A percentile compares a stretch with the other conserved stretches of the same genome.
Evolutionary conservation across 2,329 filamentous ascomycete genomes (phyloP).

Genomic region (Sporothrix humicola): DNA sequence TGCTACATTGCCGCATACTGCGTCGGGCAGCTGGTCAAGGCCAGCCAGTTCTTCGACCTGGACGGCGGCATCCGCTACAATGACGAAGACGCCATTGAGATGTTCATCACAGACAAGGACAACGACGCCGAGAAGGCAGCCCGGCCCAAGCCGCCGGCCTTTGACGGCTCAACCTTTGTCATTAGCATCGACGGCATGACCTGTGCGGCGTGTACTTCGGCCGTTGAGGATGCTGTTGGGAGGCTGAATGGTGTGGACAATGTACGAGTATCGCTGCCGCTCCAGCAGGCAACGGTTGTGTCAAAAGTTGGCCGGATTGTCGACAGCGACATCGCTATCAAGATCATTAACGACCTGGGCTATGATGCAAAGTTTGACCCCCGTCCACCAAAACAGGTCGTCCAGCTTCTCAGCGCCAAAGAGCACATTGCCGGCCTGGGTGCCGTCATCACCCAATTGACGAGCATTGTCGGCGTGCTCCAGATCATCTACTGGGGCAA

Average conservation of each 20-base stretch:
- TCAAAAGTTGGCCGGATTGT: background rate
- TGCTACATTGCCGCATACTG: background rate
- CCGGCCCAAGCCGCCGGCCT: background rate
- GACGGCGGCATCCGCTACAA: background rate
- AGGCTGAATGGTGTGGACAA: background rate
- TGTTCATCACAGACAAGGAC: background rate
- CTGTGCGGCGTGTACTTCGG: background rate
- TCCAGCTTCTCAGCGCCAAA: background rate
- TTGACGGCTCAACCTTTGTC: background rate
- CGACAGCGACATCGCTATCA: background rate
- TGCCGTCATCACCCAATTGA: background rate
- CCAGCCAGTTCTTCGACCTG: background rate
- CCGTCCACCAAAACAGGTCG: background rate
- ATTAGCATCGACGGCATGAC: conserved; percentile 1
- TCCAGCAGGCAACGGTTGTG: background rate
- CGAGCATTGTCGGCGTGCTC: background rate
- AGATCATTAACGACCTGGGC: background rate
- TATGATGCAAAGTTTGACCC: background rate
- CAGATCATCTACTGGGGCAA: background rate
- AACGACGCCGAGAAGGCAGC: background rate
- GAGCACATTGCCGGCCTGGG: background rate
- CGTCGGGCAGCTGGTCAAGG: conserved; percentile 10
- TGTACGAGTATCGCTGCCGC: background rate
- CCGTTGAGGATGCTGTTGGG: background rate
- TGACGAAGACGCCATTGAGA: background rate